Conservation (phyloP, 345 rosid species). For the Corymbia maculata region DNA sequence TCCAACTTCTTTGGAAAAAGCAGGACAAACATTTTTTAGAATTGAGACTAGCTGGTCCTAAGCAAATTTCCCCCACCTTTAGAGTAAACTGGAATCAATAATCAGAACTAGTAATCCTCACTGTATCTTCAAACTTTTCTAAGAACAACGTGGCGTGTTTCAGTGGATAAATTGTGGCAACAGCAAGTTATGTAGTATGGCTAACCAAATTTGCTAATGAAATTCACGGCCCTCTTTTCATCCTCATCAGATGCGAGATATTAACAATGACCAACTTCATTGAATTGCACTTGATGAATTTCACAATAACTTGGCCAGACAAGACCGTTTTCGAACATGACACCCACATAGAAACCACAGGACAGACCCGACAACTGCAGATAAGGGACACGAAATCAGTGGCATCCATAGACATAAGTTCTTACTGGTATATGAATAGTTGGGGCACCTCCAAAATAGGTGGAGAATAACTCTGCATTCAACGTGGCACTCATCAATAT, state of each 20-base stretch:
- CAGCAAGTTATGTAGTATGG: background rate
- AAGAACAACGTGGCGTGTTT: background rate
- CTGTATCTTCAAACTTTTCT: background rate
- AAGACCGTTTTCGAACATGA: background rate
- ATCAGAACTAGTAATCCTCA: background rate
- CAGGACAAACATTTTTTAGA: background rate
- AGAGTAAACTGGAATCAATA: background rate
- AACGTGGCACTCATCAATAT: conserved; percentile 97
- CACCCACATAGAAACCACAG: background rate
- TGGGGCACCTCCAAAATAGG: conserved; percentile 84
- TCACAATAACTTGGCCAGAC: background rate
- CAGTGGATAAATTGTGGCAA: background rate
- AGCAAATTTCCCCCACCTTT: background rate
- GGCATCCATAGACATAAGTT: background rate
- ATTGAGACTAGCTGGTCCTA: background rate
- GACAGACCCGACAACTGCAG: background rate
- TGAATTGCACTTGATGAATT: background rate
- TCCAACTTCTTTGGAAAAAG: background rate
- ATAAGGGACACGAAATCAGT: background rate
- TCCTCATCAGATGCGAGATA: background rate
- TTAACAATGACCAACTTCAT: background rate
- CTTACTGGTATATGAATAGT: conserved; percentile 90
- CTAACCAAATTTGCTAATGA: background rate
- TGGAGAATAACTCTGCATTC: conserved; percentile 94
- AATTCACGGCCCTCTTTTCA: background rate